A percentile compares a stretch with the other conserved stretches of the same genome.
Evolutionary conservation across 2,329 filamentous ascomycete species (phyloP).

Genomic region (Xylaria sp.): DNA sequence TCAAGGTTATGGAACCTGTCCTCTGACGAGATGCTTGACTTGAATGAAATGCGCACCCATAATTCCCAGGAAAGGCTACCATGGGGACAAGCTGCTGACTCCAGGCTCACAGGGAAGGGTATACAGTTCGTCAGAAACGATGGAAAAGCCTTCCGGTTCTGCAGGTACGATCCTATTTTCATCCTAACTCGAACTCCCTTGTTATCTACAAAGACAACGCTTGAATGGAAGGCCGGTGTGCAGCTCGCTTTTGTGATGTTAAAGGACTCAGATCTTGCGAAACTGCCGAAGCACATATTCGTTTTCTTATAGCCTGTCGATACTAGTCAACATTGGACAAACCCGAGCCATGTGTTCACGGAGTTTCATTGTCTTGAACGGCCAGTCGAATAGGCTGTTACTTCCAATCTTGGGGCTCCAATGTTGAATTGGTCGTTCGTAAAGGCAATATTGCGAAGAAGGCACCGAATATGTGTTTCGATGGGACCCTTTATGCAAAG

Average conservation of each 20-base stretch:
- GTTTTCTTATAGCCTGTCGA: not conserved
- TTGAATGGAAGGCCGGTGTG: not conserved
- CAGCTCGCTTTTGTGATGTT: not conserved
- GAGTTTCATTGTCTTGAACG: not conserved
- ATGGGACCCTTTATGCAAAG: not conserved
- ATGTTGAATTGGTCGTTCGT: not conserved
- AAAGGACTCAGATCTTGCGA: not conserved
- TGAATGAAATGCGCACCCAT: not conserved
- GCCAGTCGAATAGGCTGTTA: not conserved
- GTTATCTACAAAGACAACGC: slow-evolving; percentile 3
- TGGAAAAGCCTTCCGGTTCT: slow-evolving; percentile 39
- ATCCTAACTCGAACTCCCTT: not conserved
- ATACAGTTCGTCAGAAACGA: slow-evolving; percentile 40
- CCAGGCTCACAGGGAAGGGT: slow-evolving; percentile 30
- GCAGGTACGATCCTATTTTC: slow-evolving; percentile 30
- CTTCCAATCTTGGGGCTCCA: not conserved
- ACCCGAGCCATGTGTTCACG: not conserved
- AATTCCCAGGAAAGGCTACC: not conserved
- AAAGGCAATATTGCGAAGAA: not conserved
- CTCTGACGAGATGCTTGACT: not conserved
- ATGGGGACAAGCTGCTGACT: slow-evolving; percentile 21
- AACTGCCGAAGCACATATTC: slow-evolving; percentile 1
- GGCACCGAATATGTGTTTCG: not conserved
- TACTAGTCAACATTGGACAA: not conserved
- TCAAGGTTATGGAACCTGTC: not conserved